Base-by-base conservation (phyloP, 805 yeast species). In the Wickerhamiella kurtzmanii region DNA sequence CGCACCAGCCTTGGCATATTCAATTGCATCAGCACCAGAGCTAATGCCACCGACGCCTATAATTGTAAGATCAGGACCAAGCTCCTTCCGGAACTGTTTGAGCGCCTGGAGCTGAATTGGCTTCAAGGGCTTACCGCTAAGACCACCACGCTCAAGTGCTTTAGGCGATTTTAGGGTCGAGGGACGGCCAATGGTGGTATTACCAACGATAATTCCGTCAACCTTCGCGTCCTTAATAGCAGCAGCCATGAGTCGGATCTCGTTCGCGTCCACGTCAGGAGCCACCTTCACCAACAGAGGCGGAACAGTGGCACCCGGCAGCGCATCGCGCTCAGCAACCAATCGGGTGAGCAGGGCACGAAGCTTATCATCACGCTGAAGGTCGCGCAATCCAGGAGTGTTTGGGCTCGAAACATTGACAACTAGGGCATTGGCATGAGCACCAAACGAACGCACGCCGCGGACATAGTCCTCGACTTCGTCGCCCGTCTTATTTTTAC, bases 11-110 rank as follows among this genome's bases (percentile, higher is more conserved):
- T 76, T 77, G 32, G 92, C 95, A 64, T 80, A 89, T 54, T 88
- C 96, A 43, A 88, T 67, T 0, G 88, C 96, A 60, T 89, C 97
- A 53, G 77, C 71, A 47, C 95, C 97, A 20, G 71, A 66, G n/a
- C 81, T 70, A 55, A 89, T 86, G 54, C 97, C 97, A 48, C 97
- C 97, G 65, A 96, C 87, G 32, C 97, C 97, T 53, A 89, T 74
- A 39, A 89, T 71, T 2, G 87, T 82, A 53, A 87, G 64, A 45
- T 77, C 72, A 51, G 76, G 84, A 57, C 85, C 85, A 35, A 94
- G 75, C 60, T 82, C 73, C 56, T 82, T 79, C 48, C 92, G 77
- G 55, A 89, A 76, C 1, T 74, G 65, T 50, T 71, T 74, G 55
- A 89, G 70, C 0, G 94, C 92, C 51, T 76, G 67, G 49, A 89